A percentile compares a stretch with the other conserved stretches of the same genome.
These are phyloP conservation scores for Clitocybe nebularis DNA, from an alignment of 1,284 basidiomycete genomes.

Conservation along the genomic window DNA sequence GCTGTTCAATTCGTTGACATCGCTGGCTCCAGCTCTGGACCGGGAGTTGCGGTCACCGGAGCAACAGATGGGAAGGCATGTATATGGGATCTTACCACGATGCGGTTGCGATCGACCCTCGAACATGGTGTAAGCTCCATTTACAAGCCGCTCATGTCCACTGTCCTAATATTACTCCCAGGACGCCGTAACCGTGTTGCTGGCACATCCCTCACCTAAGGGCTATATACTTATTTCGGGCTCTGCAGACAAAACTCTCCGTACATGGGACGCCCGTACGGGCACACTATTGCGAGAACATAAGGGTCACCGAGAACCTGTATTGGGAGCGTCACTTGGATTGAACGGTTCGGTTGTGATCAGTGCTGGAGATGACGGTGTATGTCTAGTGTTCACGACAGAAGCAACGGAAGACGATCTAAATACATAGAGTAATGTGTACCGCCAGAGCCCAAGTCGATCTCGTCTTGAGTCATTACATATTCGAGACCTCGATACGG, in stretches of 20 bases:
- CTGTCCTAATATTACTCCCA: slow-evolving; percentile 29
- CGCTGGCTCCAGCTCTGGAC: slow-evolving; percentile 49
- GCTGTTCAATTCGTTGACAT: slow-evolving; percentile 84
- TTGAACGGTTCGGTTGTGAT: slow-evolving; percentile 65
- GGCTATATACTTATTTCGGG: slow-evolving; percentile 76
- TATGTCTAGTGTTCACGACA: slow-evolving; percentile 75
- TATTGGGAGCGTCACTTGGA: slow-evolving; percentile 77
- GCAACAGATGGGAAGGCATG: slow-evolving; percentile 93
- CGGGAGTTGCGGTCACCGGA: slow-evolving; percentile 79
- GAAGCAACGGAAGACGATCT: slow-evolving; percentile 37
- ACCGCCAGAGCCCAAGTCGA: too few species aligned
- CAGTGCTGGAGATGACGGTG: slow-evolving; percentile 84
- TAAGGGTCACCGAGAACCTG: slow-evolving; percentile 79
- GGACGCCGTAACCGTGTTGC: slow-evolving; percentile 85
- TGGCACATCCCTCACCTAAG: slow-evolving; percentile 70
- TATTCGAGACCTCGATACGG: too few species aligned
- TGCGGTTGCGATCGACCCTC: slow-evolving; percentile 75
- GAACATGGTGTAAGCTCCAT: slow-evolving; percentile 65
- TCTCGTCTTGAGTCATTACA: too few species aligned
- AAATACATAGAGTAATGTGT: too few species aligned
- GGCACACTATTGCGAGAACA: slow-evolving; percentile 78
- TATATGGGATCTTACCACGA: slow-evolving; percentile 90
- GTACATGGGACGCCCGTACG: slow-evolving; percentile 91
- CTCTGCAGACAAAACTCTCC: slow-evolving; percentile 82
- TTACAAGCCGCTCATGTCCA: slow-evolving; percentile 8